Conservation (phyloP, 306 rosid genomes). For the Fragaria vesca region DNA sequence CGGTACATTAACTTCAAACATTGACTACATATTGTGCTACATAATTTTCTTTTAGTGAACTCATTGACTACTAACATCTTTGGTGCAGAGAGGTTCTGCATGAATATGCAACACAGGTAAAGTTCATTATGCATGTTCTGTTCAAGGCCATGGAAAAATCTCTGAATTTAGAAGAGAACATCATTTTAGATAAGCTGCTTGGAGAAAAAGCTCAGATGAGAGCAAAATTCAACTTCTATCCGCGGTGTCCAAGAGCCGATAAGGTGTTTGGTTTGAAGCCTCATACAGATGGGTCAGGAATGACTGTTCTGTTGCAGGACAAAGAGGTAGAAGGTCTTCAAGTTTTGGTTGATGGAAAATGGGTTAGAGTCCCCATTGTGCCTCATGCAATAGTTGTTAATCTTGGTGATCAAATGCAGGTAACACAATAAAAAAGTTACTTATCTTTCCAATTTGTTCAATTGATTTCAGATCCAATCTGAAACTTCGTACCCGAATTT, state of each 20-base stretch:
- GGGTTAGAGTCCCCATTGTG: slow-evolving; percentile 30
- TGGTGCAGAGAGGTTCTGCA: slow-evolving; percentile 42
- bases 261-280: slow-evolving; percentile 60
- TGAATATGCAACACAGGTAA: slow-evolving; percentile 48
- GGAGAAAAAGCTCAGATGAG: slow-evolving; percentile 40
- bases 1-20: slow-evolving; percentile 30
- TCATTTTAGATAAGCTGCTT: slow-evolving; percentile 41
- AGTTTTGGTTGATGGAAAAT: slow-evolving; percentile 53
- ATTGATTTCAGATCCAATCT: neutral
- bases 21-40: neutral
- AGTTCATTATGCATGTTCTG: slow-evolving; percentile 34
- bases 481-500: too few species aligned
- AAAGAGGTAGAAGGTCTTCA: slow-evolving; percentile 74
- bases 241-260: slow-evolving; percentile 62
- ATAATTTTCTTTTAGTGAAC: neutral
- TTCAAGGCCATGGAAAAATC: slow-evolving; percentile 74
- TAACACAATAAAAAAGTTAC: neutral
- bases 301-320: slow-evolving; percentile 71
- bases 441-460: neutral
- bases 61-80: neutral
- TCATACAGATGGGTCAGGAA: slow-evolving; percentile 65
- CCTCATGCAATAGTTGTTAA: neutral
- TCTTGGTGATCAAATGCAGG: neutral
- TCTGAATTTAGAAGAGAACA: slow-evolving; percentile 55
- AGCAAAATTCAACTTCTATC: slow-evolving; percentile 66